Evolutionary conservation across 225 moss, liverwort and hornwort species (phyloP).

Genomic region (Rhytidiadelphus loreus): DNA sequence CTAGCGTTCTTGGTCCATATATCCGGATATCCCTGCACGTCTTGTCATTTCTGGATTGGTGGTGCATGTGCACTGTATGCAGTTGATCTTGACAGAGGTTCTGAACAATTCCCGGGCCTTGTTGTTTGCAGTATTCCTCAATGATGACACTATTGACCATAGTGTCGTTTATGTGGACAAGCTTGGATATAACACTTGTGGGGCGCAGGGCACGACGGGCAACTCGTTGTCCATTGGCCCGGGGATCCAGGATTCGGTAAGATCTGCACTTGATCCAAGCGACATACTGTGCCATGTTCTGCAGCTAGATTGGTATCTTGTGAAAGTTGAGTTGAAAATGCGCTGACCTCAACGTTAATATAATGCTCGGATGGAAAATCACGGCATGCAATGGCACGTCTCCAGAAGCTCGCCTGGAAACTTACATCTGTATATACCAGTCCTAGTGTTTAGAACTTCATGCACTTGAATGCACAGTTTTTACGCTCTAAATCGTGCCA

Average conservation of each 20-base stretch:
- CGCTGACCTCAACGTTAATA: not conserved
- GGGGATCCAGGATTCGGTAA: not conserved
- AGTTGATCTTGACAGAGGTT: not conserved
- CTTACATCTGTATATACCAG: too few relatives aligned
- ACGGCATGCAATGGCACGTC: not conserved
- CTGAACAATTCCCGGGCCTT: not conserved
- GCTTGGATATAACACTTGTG: not conserved
- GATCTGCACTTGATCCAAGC: not conserved
- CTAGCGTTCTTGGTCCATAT: too few relatives aligned
- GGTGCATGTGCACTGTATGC: not conserved
- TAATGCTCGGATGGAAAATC: not conserved
- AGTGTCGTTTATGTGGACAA: not conserved
- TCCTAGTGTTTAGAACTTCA: not conserved
- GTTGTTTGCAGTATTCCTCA: not conserved
- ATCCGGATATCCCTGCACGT: rapidly evolving
- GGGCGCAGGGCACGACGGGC: rapidly evolving
- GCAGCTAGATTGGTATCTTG: not conserved
- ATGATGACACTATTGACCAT: rapidly evolving
- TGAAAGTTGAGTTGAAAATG: not conserved
- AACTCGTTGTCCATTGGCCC: rapidly evolving
- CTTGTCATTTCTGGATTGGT: not conserved
- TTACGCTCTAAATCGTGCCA: not conserved
- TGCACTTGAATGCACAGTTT: not conserved
- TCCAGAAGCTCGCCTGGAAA: not conserved
- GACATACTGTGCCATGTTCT: not conserved